Base-by-base conservation (phyloP, 164 flowering plant species). In the Sextonia rubra region DNA sequence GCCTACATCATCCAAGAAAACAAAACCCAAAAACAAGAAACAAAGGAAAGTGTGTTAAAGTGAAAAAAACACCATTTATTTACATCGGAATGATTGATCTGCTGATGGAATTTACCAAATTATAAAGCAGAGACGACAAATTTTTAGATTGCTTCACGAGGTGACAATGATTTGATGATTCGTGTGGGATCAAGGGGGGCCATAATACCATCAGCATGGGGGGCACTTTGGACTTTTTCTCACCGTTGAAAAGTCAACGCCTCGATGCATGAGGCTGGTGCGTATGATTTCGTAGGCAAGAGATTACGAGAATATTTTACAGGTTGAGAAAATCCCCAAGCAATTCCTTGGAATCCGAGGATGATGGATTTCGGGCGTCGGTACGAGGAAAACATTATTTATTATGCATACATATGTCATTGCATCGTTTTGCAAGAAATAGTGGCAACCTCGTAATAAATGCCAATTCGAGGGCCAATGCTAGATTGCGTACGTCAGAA, bases 401-500 rank as follows among this genome's bases (percentile, higher is more conserved):
- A n/a, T n/a, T n/a, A n/a, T n/a, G n/a, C n/a, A n/a, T n/a, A n/a
- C n/a, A n/a, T n/a, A n/a, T n/a, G n/a, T n/a, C n/a, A n/a, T n/a
- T n/a, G n/a, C n/a, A n/a, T n/a, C n/a, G n/a, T n/a, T n/a, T n/a
- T n/a, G n/a, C n/a, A 47, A 7, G 49, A 12, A 47, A 47, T 0
- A 18, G 71, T 68, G 80, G 75, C 76, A 76, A 52, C 73, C 30
- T 74, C 60, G 86, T 79, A 81, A 83, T 76, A 64, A 58, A 15
- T 24, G 27, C 0, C 37, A 71, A 3, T 52, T 52, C 4, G 26
- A 24, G 49, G 86, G 78, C 70, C 66, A 60, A 65, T 80, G 75
- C 2, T 49, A 6, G 26, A 67, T n/a, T 62, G 49, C 3, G 14
- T 66, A 73, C 80, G 87, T 85, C 90, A 86, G 88, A 83, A 84